Conservation (phyloP, 495 filamentous ascomycete genomes). For the Sabuloglossum arenarium region DNA sequence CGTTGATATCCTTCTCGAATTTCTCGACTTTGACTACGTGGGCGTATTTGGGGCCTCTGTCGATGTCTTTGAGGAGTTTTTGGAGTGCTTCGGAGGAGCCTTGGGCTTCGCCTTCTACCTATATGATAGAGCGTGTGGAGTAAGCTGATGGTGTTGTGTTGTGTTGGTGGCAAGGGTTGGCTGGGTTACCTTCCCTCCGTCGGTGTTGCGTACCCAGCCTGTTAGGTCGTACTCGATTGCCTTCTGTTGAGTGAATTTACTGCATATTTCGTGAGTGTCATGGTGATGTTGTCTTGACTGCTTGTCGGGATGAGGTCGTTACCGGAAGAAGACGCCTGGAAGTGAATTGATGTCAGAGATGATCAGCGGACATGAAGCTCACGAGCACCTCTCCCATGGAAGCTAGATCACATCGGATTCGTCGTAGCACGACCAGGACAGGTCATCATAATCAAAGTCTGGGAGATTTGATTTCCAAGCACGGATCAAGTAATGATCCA, state of each 20-base stretch:
- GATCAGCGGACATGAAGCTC: no score
- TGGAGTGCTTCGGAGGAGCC: conserved; percentile 41
- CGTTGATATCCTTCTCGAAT: conserved; percentile 34
- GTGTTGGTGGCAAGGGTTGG: not conserved
- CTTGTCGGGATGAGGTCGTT: conserved; percentile 8
- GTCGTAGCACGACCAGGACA: no score
- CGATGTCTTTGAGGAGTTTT: conserved; percentile 51
- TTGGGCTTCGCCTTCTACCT: conserved; percentile 88
- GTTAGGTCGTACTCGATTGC: conserved; percentile 44
- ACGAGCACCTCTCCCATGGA: not conserved
- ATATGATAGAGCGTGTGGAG: not conserved
- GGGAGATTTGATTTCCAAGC: no score
- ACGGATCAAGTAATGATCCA: no score
- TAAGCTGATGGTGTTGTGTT: not conserved
- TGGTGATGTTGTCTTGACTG: not conserved
- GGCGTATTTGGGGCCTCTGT: conserved; percentile 46
- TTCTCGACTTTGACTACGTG: conserved; percentile 54
- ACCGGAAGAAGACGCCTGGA: conserved; percentile 55
- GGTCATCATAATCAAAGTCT: no score
- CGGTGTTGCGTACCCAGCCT: conserved; percentile 62
- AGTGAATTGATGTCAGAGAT: not conserved
- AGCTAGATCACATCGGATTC: not conserved
- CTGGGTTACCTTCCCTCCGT: conserved; percentile 52
- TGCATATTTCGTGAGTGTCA: conserved; percentile 14
- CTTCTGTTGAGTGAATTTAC: conserved; percentile 49